Conservation (phyloP, 2,329 filamentous ascomycete species). For the Penicillium sp. region DNA sequence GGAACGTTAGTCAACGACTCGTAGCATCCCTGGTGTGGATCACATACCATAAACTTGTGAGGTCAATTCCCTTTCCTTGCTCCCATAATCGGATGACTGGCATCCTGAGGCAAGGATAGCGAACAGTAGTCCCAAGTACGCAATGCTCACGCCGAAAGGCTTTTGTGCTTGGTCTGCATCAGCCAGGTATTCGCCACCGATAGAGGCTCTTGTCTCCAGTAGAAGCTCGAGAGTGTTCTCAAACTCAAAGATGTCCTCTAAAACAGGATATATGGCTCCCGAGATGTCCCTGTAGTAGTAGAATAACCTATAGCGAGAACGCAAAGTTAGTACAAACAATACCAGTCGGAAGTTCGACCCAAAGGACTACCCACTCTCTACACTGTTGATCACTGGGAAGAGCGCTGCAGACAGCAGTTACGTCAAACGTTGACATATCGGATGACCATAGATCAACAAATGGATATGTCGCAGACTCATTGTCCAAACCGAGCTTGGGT, state of each 20-base stretch:
- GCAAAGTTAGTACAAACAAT: conserved; percentile 4
- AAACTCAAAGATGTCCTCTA: conserved; percentile 49
- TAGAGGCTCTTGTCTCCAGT: conserved; percentile 44
- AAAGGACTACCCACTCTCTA: conserved; percentile 37
- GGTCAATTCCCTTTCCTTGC: conserved; percentile 54
- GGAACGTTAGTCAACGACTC: conserved; percentile 20
- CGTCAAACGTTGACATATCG: conserved; percentile 50
- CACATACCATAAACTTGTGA: conserved; percentile 54
- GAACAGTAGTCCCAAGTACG: conserved; percentile 53
- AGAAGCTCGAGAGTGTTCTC: conserved; percentile 48
- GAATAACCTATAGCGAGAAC: conserved; percentile 40
- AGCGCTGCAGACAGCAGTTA: conserved; percentile 51
- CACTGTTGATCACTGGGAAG: conserved; percentile 52
- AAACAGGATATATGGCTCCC: conserved; percentile 53
- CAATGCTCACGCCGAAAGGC: conserved; percentile 51
- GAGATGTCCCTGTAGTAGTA: conserved; percentile 51
- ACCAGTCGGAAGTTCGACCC: not conserved
- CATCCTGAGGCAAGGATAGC: conserved; percentile 56
- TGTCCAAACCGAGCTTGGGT: conserved; percentile 55
- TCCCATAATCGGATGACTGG: conserved; percentile 50
- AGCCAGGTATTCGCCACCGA: conserved; percentile 36
- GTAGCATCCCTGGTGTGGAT: not conserved
- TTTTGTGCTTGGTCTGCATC: conserved; percentile 44
- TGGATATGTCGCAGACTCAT: conserved; percentile 56
- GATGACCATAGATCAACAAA: conserved; percentile 59